Conservation (phyloP, 495 filamentous ascomycete genomes). For the Tuber calosporum region DNA sequence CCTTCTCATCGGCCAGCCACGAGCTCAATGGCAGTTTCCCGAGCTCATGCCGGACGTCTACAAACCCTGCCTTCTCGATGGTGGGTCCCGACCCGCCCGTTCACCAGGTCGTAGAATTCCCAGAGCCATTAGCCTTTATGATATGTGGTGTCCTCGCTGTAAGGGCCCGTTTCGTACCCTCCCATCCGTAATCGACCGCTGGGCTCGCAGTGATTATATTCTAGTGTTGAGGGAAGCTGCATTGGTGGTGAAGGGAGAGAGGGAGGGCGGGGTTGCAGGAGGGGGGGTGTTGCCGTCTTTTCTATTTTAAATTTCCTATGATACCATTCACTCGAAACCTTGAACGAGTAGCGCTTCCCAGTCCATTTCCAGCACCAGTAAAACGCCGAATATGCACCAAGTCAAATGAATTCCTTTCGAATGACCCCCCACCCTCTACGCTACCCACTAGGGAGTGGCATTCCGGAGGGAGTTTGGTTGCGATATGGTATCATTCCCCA, state of each 20-base stretch:
- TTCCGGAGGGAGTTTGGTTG: no score
- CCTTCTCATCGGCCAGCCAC: constrained; percentile 16
- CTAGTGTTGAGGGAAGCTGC: no score
- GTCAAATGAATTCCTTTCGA: constrained; percentile 42
- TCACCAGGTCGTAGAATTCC: constrained; percentile 19
- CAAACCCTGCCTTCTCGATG: constrained; percentile 8
- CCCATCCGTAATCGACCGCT: background rate
- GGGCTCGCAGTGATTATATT: no score
- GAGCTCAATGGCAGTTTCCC: constrained; percentile 10
- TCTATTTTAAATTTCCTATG: constrained; percentile 9
- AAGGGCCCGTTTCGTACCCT: constrained; percentile 1
- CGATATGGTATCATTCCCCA: no score
- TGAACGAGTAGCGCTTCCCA: constrained; percentile 12
- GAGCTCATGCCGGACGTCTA: constrained; percentile 7
- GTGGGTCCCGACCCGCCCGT: constrained; percentile 4
- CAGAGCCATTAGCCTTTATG: background rate
- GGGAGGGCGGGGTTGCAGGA: no score
- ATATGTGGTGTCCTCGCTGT: constrained; percentile 12
- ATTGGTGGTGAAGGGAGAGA: no score
- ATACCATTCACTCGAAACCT: constrained; percentile 41
- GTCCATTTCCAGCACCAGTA: constrained; percentile 16
- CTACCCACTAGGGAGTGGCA: background rate
- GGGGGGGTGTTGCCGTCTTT: background rate
- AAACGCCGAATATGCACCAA: constrained; percentile 42
- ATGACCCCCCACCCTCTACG: constrained; percentile 43